phyloP scores from a whole-genome alignment of 345 rosid genomes.

The Lepidium africanum region DNA sequence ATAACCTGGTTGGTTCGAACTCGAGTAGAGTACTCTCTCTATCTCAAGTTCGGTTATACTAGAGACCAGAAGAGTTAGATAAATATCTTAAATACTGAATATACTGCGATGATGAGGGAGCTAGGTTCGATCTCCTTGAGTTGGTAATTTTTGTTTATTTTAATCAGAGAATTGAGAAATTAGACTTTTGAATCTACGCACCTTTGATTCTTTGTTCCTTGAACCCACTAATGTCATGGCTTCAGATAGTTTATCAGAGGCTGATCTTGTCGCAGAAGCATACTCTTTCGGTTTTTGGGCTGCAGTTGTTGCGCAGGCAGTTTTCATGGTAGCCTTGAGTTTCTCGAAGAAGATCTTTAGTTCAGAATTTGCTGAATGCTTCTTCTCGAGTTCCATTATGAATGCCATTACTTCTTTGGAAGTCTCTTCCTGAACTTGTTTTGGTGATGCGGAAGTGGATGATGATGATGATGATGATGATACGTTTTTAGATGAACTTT shows the following conservation, averaged over 20 bases:
- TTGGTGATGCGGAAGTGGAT: neutral
- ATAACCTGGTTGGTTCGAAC: too few species aligned
- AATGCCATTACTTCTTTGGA: constrained; percentile 20
- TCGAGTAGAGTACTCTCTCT: too few species aligned
- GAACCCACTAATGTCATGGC: constrained; percentile 17
- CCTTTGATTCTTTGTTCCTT: constrained; percentile 21
- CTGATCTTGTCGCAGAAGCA: neutral
- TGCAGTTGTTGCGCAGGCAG: neutral
- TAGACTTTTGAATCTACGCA: neutral
- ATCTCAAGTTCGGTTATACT: too few species aligned
- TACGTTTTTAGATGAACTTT: neutral
- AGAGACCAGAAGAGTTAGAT: too few species aligned
- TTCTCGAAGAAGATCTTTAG: constrained; percentile 21
- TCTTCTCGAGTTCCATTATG: constrained; percentile 24
- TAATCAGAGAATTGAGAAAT: neutral
- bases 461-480: neutral
- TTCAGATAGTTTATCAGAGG: constrained; percentile 6
- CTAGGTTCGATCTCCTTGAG: too few species aligned
- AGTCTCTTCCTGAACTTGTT: constrained; percentile 15
- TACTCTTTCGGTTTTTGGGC: constrained; percentile 8
- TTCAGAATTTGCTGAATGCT: neutral
- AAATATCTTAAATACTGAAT: too few species aligned
- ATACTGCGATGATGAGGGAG: too few species aligned
- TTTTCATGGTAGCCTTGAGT: constrained; percentile 21
- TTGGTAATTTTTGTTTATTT: neutral